phyloP scores from a whole-genome alignment of 225 moss, liverwort and hornwort genomes.

The Polytrichum commune region DNA sequence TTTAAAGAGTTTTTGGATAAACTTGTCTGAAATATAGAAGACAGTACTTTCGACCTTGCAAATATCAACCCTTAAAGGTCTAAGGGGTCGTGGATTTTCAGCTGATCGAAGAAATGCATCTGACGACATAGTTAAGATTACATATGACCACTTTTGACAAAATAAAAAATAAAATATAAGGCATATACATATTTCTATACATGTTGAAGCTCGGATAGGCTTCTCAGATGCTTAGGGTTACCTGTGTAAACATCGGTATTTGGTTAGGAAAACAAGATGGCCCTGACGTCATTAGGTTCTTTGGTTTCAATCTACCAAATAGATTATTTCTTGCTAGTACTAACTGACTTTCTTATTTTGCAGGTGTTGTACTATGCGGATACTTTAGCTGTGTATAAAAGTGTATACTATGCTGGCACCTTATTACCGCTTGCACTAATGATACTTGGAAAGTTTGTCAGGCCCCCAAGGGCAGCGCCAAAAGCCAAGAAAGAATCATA shows the following conservation, averaged over 20 bases:
- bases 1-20: not conserved
- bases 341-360: constrained; percentile 9
- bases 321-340: not conserved
- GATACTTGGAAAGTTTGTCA: constrained; percentile 33
- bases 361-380: constrained; percentile 44
- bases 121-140: no score
- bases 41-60: not conserved
- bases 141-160: no score
- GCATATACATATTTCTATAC: no score
- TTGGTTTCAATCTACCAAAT: not conserved
- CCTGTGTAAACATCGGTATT: not conserved
- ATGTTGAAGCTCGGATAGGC: not conserved
- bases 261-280: not conserved
- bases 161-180: no score
- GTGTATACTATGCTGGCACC: constrained; percentile 44
- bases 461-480: constrained; percentile 28
- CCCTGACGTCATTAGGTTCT: not conserved
- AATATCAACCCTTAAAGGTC: not conserved
- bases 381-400: constrained; percentile 28
- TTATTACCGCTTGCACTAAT: constrained; percentile 34
- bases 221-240: not conserved
- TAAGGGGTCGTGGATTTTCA: no score
- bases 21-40: not conserved
- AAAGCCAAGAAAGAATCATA: constrained; percentile 38
- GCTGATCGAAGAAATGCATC: no score